Percentiles rank a stretch among this genome's conserved stretches.
Conservation (phyloP, 768 basidiomycete genomes). For the Russula sp. region DNA sequence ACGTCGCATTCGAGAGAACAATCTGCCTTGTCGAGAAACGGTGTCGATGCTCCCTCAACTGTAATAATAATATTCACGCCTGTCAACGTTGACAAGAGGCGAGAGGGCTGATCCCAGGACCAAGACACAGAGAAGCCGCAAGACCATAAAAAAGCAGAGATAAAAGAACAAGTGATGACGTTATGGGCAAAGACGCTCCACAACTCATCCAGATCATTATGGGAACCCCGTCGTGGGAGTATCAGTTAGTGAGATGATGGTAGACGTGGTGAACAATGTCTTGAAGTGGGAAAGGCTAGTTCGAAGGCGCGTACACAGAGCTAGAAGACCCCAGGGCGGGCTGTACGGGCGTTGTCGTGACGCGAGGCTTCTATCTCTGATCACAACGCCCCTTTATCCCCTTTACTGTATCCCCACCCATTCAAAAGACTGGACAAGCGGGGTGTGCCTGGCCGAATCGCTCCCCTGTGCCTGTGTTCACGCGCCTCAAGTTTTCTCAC, state of each 20-base stretch:
- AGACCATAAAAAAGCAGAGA: too few species aligned
- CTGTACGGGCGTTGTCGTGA: not conserved
- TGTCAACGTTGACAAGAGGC: too few species aligned
- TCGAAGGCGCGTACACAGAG: too few species aligned
- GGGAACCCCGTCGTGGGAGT: constrained; percentile 56
- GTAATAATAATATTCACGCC: too few species aligned
- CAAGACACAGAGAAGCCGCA: too few species aligned
- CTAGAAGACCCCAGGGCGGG: constrained; percentile 35
- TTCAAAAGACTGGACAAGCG: too few species aligned
- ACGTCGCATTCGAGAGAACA: too few species aligned
- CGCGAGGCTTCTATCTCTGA: not conserved
- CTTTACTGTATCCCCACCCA: not conserved
- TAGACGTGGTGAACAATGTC: constrained; percentile 63
- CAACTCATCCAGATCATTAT: constrained; percentile 35
- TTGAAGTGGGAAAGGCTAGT: constrained; percentile 69
- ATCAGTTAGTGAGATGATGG: not conserved
- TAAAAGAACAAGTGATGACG: too few species aligned
- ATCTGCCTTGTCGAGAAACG: too few species aligned
- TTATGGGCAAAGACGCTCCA: too few species aligned
- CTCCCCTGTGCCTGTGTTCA: not conserved
- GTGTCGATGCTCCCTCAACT: too few species aligned
- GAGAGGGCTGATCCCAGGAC: too few species aligned
- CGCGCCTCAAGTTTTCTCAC: not conserved
- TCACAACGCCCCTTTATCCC: not conserved
- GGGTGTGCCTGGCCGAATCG: not conserved